Evolutionary conservation across 495 filamentous ascomycete species (phyloP), one percentile per base, ranked within the genome.

Genomic region (Neurospora discreta): DNA sequence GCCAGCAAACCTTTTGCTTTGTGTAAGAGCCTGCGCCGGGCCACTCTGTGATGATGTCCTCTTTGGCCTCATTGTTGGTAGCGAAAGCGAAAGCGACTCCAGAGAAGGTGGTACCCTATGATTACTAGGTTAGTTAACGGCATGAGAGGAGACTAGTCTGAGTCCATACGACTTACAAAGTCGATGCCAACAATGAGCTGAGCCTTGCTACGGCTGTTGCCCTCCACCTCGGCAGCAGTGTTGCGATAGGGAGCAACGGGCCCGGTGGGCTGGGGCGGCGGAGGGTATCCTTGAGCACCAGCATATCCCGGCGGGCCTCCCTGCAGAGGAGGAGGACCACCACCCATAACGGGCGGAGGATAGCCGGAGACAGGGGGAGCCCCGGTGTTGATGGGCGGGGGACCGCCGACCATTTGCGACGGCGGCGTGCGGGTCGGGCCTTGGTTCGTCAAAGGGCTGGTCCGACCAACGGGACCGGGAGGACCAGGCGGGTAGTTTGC

Each of bases 171-270:
- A 84, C 91, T 78, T 82, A 93, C 91, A 84, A 93, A 93, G 77
- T 93, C 90, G 77, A 93, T 93, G 70, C 90, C 90, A 70, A 93
- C 90, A 77, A 93, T 93, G 73, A 93, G 83, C 84, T 92, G 90
- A 26, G 91, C 89, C 80, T 92, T 93, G 78, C 88, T 92, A 77
- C 92, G 87, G 76, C 91, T 92, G 70, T 89, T 91, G 38, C 92
- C 93, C 75, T 97, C 94, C 33, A 97, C 91, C 80, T 98, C 96
- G 42, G 90, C 91, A 70, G 88, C 88, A 68, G 87, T 83, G 71
- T 85, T 84, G 42, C 83, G 79, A 76, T 88, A 89, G 33, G 87
- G 82, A 7, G 79, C 77, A 40, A 70, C 79, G 52, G 81, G 80
- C 2, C 79, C 79, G 30, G 77, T 74, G 30, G 82, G 80, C 79